phyloP scores from a whole-genome alignment of 2,329 filamentous ascomycete genomes.

The Penicillium sp. region DNA sequence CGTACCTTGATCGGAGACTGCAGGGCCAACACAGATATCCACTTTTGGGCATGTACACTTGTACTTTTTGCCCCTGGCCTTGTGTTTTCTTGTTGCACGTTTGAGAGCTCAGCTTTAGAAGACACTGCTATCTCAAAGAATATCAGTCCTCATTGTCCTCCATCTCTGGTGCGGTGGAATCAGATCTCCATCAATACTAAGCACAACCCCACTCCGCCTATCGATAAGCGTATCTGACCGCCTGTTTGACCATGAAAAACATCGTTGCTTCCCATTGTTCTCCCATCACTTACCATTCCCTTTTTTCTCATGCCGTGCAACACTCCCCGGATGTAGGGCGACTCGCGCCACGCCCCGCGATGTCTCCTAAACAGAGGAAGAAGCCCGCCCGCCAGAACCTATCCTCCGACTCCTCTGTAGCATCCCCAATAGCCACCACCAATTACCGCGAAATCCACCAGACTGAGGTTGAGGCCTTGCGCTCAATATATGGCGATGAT shows the following conservation, averaged over 20 bases:
- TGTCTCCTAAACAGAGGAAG: conserved; percentile 45
- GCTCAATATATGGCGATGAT: conserved; percentile 85
- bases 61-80: not conserved
- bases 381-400: conserved; percentile 33
- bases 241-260: conserved; percentile 18
- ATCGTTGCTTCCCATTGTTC: conserved; percentile 3
- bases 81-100: too few species aligned
- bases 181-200: conserved; percentile 9
- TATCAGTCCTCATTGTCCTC: too few species aligned
- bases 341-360: conserved; percentile 35
- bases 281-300: conserved; percentile 3
- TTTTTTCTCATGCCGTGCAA: conserved; percentile 13
- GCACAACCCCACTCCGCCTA: conserved; percentile 5
- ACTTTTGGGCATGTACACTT: conserved; percentile 10
- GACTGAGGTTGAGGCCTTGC: conserved; percentile 78
- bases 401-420: conserved; percentile 27
- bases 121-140: not conserved
- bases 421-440: conserved; percentile 39
- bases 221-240: conserved; percentile 23
- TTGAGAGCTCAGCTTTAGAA: too few species aligned
- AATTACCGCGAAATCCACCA: conserved; percentile 79
- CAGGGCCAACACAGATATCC: conserved; percentile 9
- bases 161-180: too few species aligned
- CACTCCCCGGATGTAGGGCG: conserved; percentile 23
- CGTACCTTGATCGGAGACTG: too few species aligned